Evolutionary conservation across 1,284 basidiomycete species (phyloP).

Genomic region (Pyrrhoderma noxium): DNA sequence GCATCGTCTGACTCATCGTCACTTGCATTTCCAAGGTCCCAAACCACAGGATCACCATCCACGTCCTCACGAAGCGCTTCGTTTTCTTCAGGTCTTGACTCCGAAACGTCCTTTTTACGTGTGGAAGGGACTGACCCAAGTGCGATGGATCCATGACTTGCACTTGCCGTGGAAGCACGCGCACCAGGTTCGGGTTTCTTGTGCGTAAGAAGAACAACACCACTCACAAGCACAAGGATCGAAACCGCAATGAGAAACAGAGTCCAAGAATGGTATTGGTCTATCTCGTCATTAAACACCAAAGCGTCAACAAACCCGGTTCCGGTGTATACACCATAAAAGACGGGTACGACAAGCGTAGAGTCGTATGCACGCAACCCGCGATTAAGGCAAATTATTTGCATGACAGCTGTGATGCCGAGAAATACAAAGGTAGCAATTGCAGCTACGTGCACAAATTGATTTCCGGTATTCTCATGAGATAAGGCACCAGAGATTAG

Average conservation of each 20-base stretch:
- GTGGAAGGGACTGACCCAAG: constrained; percentile 17
- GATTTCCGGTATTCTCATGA: constrained; percentile 74
- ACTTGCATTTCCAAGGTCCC: constrained; percentile 60
- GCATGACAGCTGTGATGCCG: constrained; percentile 71
- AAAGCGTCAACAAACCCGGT: constrained; percentile 63
- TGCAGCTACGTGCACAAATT: constrained; percentile 74
- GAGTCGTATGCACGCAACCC: constrained; percentile 77
- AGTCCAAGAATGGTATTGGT: constrained; percentile 78
- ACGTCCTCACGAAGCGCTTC: constrained; percentile 32
- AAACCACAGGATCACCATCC: constrained; percentile 39
- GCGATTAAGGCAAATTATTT: constrained; percentile 87
- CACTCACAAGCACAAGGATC: constrained; percentile 76
- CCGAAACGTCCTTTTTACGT: constrained; percentile 21
- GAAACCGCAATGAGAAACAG: constrained; percentile 82
- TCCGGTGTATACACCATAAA: constrained; percentile 64
- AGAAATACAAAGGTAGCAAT: constrained; percentile 82
- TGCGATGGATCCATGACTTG: constrained; percentile 16
- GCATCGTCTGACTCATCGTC: constrained; percentile 43
- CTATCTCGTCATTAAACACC: constrained; percentile 77
- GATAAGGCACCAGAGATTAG: constrained; percentile 67
- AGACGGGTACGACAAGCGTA: constrained; percentile 67
- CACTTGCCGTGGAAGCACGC: constrained; percentile 7
- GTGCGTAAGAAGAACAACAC: constrained; percentile 79
- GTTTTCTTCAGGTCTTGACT: constrained; percentile 27
- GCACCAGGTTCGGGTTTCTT: constrained; percentile 63